Conservation (phyloP, 345 rosid genomes). For the Geranium rotundifolium region DNA sequence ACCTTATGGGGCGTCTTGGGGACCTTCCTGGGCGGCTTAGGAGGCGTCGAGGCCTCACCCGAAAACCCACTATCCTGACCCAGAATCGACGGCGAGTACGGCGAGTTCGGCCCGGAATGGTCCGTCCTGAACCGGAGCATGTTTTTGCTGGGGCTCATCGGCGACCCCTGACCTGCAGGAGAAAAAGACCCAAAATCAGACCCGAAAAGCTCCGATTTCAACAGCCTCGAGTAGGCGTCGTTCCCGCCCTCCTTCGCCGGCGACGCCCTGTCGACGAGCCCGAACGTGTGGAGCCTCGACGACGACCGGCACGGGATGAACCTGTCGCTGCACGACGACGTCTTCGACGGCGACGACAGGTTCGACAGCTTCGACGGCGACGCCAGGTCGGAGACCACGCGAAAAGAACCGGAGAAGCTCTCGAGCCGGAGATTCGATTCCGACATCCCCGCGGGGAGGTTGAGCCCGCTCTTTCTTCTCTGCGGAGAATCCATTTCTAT, state of each 20-base stretch:
- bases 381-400: constrained; percentile 54
- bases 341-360: constrained; percentile 66
- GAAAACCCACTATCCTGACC: constrained; percentile 55
- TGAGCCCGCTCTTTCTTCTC: constrained; percentile 55
- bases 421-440: constrained; percentile 58
- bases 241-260: constrained; percentile 93
- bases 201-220: constrained; percentile 83
- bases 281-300: constrained; percentile 79
- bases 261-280: constrained; percentile 59
- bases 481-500: constrained; percentile 64
- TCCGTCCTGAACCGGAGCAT: constrained; percentile 88
- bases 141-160: constrained; percentile 63
- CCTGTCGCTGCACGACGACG: constrained; percentile 51
- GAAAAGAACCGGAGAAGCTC: constrained; percentile 43
- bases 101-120: constrained; percentile 61
- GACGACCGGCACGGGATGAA: constrained; percentile 97
- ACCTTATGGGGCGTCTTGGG: constrained; percentile 98
- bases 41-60: constrained; percentile 62
- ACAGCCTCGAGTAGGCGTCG: constrained; percentile 61
- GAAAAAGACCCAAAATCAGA: constrained; percentile 77
- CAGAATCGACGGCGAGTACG: constrained; percentile 70
- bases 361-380: constrained; percentile 66
- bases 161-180: constrained; percentile 86
- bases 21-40: constrained; percentile 80
- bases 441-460: constrained; percentile 85